phyloP scores from a whole-genome alignment of 768 basidiomycete species.

The Infundibulicybe gibba region DNA sequence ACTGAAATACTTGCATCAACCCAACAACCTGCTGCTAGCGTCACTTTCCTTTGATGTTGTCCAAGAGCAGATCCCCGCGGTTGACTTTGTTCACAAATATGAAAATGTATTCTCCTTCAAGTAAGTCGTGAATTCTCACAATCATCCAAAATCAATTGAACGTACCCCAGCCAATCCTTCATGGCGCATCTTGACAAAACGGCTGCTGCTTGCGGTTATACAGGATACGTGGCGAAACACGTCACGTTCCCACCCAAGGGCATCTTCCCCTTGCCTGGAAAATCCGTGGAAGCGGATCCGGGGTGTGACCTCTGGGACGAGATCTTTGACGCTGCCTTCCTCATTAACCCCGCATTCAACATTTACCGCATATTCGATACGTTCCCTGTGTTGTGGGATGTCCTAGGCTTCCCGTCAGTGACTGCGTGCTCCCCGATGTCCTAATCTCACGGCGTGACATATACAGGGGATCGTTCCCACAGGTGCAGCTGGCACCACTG shows the following conservation, averaged over 20 bases:
- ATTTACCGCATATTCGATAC: conserved; percentile 78
- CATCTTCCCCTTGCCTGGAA: conserved; percentile 55
- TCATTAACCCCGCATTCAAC: conserved; percentile 73
- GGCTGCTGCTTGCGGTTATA: conserved; percentile 57
- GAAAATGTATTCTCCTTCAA: conserved; percentile 68
- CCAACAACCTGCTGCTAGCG: conserved; percentile 28
- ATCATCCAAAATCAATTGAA: neutral
- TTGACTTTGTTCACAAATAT: conserved; percentile 73
- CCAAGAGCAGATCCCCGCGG: conserved; percentile 67
- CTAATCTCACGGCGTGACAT: neutral
- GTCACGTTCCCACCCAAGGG: conserved; percentile 70
- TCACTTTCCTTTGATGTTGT: conserved; percentile 59
- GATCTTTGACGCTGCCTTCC: conserved; percentile 58
- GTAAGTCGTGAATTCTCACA: conserved; percentile 28
- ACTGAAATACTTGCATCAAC: neutral
- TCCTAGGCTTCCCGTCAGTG: conserved; percentile 74
- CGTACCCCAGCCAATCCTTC: conserved; percentile 48
- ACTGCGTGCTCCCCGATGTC: neutral
- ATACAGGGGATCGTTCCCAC: conserved; percentile 49
- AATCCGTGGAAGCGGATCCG: conserved; percentile 35
- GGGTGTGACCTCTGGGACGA: conserved; percentile 69
- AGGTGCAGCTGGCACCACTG: conserved; percentile 52
- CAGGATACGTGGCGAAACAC: conserved; percentile 56
- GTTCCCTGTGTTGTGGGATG: conserved; percentile 73
- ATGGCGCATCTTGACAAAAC: conserved; percentile 52